Evolutionary conservation across 2,329 filamentous ascomycete species (phyloP), one percentile per base, ranked within the genome.

Genomic region (Pseudogymnoascus pannorum): DNA sequence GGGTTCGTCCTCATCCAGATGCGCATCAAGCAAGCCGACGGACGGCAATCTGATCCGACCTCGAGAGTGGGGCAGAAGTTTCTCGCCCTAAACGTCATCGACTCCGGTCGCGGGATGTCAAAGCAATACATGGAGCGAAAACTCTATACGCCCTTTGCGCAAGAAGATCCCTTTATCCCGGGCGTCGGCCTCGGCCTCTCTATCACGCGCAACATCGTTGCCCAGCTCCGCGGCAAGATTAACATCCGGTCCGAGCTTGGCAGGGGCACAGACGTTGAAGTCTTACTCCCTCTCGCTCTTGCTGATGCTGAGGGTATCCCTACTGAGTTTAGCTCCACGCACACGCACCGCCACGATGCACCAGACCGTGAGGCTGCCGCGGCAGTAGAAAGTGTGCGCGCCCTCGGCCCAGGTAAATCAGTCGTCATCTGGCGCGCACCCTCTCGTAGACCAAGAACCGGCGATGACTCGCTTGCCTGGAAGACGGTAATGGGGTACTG

Each of bases 31-130:
- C 33, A 65, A 26, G 12, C 42, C 14, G 40, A n/a, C 8, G 33
- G 31, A 4, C 33, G 29, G 18, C 36, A 35, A 40, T 22, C 18
- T 4, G 31, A 35, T 16, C 31, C 35, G 29, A 62, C 31, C 26
- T 38, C 22, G 5, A 61, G n/a, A 26, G 16, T 58, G 14, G 36
- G 58, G 33, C n/a, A 14, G 18, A 62, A 65, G 26, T 36, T 63
- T 4, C 40, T 68, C 9, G 62, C 59, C 12, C 26, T 83, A 16
- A 79, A 75, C 0, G 79, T 88, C 12, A 75, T 77, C 0, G 86
- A 88, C 66, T 85, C 84, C 1, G 86, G 86, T 1, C 79, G 80
- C 61, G 85, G 85, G 14, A 87, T 87, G 65, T 82, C 80, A 0
- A 76, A 79, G 26, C 80, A 85, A 14, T 87, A 83, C 64, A 74